Evolutionary conservation across 352 stramenopile species (phyloP), one percentile per base, ranked within the genome.

Genomic region (Globisporangium cystogenes): DNA sequence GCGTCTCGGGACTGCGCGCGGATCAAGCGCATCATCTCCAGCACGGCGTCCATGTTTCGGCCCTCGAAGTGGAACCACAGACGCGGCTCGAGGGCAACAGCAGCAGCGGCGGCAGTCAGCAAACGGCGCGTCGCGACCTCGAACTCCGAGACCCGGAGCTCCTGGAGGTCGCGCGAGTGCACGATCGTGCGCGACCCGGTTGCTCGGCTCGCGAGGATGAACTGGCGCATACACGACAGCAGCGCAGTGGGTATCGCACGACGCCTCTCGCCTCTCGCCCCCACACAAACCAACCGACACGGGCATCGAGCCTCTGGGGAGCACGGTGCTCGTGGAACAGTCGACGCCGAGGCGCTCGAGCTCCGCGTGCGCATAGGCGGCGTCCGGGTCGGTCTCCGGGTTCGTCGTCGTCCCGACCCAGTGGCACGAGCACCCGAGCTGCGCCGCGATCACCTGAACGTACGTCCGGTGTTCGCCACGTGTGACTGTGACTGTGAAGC

Each of bases 51-150:
- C 64, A 91, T 74, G 61, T 88, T 87, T 4, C 78, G 76, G 20
- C 78, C 74, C 66, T 91, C 76, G 44, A 88, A 91, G 56, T 90
- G 78, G 37, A 86, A 57, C 78, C 76, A 89, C 20, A 69, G 46
- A 24, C 1, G 26, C 26, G 26, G 5, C 26, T 23, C 18, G n/a
- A 7, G 49, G 16, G 48, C 24, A 59, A 42, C 27, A 7, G 61
- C n/a, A 39, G 20, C 48, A 40, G 35, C 35, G 16, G 4, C n/a
- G 3, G 39, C n/a, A 12, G 55, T 23, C 26, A 64, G 12, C 8
- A 70, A 16, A 48, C 69, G 48, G 27, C 31, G n/a, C 27, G 77
- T 43, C 52, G 72, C 64, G 29, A 33, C 39, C 5, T 53, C 49
- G 57, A 91, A 91, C 2, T 66, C 52, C 29, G 69, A 57, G 31